Evolutionary conservation across 2,329 filamentous ascomycete species (phyloP).

Genomic region (Cadophora gregata): DNA sequence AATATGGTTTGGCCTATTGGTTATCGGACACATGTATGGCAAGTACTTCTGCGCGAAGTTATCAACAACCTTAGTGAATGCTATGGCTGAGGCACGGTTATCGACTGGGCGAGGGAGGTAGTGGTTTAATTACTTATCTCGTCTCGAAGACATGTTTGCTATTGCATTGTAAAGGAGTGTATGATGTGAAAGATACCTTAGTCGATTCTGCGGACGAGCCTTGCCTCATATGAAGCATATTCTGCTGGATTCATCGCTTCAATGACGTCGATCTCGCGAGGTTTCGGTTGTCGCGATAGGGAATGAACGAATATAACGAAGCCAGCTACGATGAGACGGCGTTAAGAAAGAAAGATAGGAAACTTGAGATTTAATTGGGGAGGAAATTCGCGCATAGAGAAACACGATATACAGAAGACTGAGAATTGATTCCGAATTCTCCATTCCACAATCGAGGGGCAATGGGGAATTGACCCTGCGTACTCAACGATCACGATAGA

Average conservation of each 20-base stretch:
- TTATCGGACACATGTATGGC: constrained; percentile 62
- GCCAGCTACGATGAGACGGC: not conserved
- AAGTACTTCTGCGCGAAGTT: constrained; percentile 61
- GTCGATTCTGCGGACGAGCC: constrained; percentile 31
- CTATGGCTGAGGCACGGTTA: constrained; percentile 36
- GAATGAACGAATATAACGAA: not conserved
- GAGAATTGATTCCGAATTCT: not conserved
- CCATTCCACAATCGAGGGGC: not conserved
- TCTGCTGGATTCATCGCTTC: constrained; percentile 20
- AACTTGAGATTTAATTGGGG: too few species aligned
- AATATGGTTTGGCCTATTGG: constrained; percentile 33
- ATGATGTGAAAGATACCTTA: too few species aligned
- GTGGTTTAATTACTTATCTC: not conserved
- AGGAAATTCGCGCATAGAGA: not conserved
- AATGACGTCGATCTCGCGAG: constrained; percentile 19
- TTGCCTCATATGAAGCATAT: constrained; percentile 27
- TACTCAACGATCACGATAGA: not conserved
- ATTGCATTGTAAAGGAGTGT: too few species aligned
- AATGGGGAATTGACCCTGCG: not conserved
- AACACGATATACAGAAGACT: not conserved
- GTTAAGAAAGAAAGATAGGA: not conserved
- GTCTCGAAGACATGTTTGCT: not conserved
- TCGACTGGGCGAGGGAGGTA: constrained; percentile 30
- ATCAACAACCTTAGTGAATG: constrained; percentile 33
- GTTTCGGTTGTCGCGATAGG: not conserved